phyloP scores from a whole-genome alignment of 2,329 filamentous ascomycete genomes.

The Zymoseptoria pseudotritici region DNA sequence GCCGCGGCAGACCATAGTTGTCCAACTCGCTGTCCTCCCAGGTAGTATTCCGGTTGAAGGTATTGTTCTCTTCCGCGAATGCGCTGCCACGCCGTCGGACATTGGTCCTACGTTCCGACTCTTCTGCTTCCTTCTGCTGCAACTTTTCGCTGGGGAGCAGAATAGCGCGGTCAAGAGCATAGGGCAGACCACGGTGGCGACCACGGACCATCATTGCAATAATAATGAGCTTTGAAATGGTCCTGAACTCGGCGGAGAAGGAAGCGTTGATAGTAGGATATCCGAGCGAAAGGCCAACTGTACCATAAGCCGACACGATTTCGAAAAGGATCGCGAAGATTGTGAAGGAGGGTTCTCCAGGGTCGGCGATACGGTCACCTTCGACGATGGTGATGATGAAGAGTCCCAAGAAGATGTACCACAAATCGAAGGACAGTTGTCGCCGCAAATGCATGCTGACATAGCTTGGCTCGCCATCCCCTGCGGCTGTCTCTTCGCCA shows the following conservation, averaged over 20 bases:
- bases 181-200: constrained; percentile 57
- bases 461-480: constrained; percentile 64
- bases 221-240: constrained; percentile 59
- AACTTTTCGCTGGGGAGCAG: constrained; percentile 59
- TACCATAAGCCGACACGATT: constrained; percentile 85
- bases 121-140: constrained; percentile 50
- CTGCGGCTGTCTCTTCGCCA: constrained; percentile 42
- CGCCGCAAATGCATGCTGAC: constrained; percentile 85
- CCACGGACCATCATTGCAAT: constrained; percentile 61
- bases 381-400: constrained; percentile 91
- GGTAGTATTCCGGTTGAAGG: constrained; percentile 8
- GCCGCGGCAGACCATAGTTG: constrained; percentile 19
- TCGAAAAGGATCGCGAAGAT: constrained; percentile 63
- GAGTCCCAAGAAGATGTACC: constrained; percentile 90
- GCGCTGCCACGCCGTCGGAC: constrained; percentile 19
- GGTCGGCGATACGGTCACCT: constrained; percentile 59
- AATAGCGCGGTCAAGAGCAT: constrained; percentile 63
- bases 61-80: constrained; percentile 14
- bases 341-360: constrained; percentile 46
- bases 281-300: constrained; percentile 83
- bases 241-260: constrained; percentile 73
- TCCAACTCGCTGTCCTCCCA: constrained; percentile 25
- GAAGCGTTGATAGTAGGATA: constrained; percentile 69
- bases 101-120: constrained; percentile 26
- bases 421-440: constrained; percentile 93